Percentiles rank a stretch among this genome's conserved stretches.
These are phyloP conservation scores for Kwoniella europaea DNA, from an alignment of 768 basidiomycete species.

Conservation along the genomic window DNA sequence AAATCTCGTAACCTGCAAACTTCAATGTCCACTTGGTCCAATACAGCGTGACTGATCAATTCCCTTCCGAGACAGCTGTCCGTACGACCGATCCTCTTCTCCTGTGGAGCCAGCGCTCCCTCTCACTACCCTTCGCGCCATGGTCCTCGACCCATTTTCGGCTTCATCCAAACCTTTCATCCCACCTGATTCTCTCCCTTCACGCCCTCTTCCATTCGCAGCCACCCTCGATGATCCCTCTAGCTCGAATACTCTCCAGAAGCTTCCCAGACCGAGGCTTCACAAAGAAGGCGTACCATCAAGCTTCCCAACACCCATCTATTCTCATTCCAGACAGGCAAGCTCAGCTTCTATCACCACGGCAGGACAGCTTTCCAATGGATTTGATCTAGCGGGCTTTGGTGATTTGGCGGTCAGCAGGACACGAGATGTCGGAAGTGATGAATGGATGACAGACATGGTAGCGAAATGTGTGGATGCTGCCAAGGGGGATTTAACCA, in stretches of 20 bases:
- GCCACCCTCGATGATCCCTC: constrained; percentile 33
- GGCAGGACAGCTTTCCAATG: neutral
- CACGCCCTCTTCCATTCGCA: constrained; percentile 26
- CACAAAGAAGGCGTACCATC: constrained; percentile 22
- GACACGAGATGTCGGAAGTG: constrained; percentile 33
- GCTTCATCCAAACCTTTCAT: constrained; percentile 38
- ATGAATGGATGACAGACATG: constrained; percentile 50
- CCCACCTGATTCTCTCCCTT: constrained; percentile 9
- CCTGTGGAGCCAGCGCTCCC: constrained; percentile 1
- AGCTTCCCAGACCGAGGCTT: constrained; percentile 30
- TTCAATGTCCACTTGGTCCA: too few species aligned
- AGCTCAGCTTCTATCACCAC: constrained; percentile 14
- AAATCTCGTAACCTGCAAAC: too few species aligned
- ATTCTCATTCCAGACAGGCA: constrained; percentile 26
- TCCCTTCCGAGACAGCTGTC: neutral
- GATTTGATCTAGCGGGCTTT: neutral
- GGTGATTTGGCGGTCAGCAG: neutral
- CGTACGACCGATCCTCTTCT: neutral
- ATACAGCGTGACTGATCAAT: too few species aligned
- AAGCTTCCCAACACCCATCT: constrained; percentile 31
- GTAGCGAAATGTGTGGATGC: constrained; percentile 46
- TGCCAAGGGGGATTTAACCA: constrained; percentile 29
- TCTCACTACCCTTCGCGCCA: neutral
- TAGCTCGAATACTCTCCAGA: neutral
- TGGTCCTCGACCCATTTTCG: constrained; percentile 36